Evolutionary conservation across 495 filamentous ascomycete species (phyloP).

Genomic region (Neurospora sp.): DNA sequence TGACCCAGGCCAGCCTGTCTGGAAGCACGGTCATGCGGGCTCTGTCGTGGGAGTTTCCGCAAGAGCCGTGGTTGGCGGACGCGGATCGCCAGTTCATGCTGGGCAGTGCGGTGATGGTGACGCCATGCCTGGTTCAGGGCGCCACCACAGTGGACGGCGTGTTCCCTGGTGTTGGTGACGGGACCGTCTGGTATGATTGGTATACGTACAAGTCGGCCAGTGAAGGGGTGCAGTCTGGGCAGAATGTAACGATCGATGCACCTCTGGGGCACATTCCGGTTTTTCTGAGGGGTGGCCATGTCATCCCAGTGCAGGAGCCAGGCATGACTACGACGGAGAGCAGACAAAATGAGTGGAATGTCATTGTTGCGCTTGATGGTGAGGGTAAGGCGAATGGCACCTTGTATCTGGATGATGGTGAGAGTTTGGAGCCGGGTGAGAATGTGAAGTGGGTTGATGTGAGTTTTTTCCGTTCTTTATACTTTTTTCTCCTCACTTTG

Average conservation of each 20-base stretch:
- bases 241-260: constrained; percentile 64
- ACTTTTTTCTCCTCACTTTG: not conserved
- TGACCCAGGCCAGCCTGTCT: constrained; percentile 56
- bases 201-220: constrained; percentile 49
- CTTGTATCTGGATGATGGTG: constrained; percentile 79
- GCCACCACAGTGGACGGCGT: constrained; percentile 60
- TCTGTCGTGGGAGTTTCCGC: constrained; percentile 73
- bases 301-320: constrained; percentile 62
- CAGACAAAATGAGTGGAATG: constrained; percentile 56
- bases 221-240: constrained; percentile 37
- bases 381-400: constrained; percentile 51
- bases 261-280: constrained; percentile 74
- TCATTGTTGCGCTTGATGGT: constrained; percentile 52
- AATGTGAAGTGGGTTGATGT: constrained; percentile 48
- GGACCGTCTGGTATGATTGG: constrained; percentile 71
- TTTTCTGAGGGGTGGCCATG: constrained; percentile 57
- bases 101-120: constrained; percentile 58
- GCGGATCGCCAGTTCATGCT: constrained; percentile 72
- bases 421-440: constrained; percentile 47
- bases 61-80: constrained; percentile 57
- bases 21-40: constrained; percentile 75
- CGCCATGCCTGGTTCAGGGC: constrained; percentile 59
- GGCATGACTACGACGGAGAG: constrained; percentile 58
- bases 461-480: constrained; percentile 10
- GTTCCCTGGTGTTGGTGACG: constrained; percentile 57